Percentiles rank a stretch among this genome's conserved stretches.
Evolutionary conservation across 352 stramenopile species (phyloP).

Genomic region (Blastocystis sp.): DNA sequence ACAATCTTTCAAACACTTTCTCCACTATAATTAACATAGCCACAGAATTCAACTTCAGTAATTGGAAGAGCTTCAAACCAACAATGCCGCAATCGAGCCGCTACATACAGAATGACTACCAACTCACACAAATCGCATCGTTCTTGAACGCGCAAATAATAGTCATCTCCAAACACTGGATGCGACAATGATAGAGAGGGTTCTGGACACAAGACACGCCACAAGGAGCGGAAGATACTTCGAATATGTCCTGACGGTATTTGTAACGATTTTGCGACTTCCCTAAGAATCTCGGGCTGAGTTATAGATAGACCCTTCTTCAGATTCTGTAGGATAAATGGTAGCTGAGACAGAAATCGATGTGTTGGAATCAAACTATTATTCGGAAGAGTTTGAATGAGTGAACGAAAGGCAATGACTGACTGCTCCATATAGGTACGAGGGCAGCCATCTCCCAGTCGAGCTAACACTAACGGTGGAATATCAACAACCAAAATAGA

Average conservation of each 20-base stretch:
- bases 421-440: conserved; percentile 15
- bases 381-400: not conserved
- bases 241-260: not conserved
- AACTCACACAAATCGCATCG: not conserved
- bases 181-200: conserved; percentile 14
- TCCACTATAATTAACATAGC: not conserved
- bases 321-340: not conserved
- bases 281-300: not conserved
- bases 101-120: not conserved
- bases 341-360: not conserved
- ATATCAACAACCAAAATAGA: conserved; percentile 6
- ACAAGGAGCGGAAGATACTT: not conserved
- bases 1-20: not conserved
- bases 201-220: not conserved
- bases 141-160: conserved; percentile 38
- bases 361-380: not conserved
- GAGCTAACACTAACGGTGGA: not conserved
- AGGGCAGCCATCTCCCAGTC: not conserved
- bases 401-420: not conserved
- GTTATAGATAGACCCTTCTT: not conserved
- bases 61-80: not conserved
- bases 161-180: conserved; percentile 21
- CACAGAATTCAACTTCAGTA: not conserved
- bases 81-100: not conserved
- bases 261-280: not conserved